Base-by-base conservation (phyloP, 805 yeast species). In the Barnettozyma californica region DNA sequence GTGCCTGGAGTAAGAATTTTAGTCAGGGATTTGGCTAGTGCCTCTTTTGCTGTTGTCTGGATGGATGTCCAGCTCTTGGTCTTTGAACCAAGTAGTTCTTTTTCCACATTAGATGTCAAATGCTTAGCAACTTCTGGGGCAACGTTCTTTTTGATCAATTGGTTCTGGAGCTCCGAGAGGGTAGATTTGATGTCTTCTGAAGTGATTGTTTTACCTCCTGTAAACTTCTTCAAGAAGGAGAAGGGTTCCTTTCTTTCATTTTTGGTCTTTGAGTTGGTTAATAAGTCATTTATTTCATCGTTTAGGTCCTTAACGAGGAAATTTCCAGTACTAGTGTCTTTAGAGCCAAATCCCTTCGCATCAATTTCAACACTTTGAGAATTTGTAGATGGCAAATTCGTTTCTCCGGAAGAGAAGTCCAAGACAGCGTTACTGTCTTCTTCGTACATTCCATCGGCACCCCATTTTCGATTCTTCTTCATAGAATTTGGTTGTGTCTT, bases 1-100 rank as follows among this genome's bases (percentile, higher is more conserved):
- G 94, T 87, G 52, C 90, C 87, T 14, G 99, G 98, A 0, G 98
- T 91, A 49, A 92, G 71, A 42, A 92, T 80, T 57, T 83, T 84
- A 36, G 87, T 82, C 41, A 86, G 69, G 42, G 79, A 77, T 57
- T 80, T 85, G 5, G 74, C 68, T 45, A 81, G 60, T 1, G 82
- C 74, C n/a, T 78, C 83, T 51, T 81, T 83, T 1, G 87, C 88
- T 21, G 95, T 86, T 11, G 75, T 70, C 44, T 80, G 83, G 23
- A 88, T 78, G 4, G 92, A 77, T 1, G 94, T 84, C 78, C 89
- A 85, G 51, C 71, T 78, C 39, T 78, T 80, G 0, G 88, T 84
- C 46, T 81, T 84, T 13, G 87, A 79, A 1, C 94, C 95, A 3
- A 81, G 70, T 41, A 94, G 66, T 49, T 82, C 83, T 53, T 75